These are phyloP conservation scores for Melampsora larici-populina DNA, from an alignment of 1,284 basidiomycete genomes.

Conservation along the genomic window DNA sequence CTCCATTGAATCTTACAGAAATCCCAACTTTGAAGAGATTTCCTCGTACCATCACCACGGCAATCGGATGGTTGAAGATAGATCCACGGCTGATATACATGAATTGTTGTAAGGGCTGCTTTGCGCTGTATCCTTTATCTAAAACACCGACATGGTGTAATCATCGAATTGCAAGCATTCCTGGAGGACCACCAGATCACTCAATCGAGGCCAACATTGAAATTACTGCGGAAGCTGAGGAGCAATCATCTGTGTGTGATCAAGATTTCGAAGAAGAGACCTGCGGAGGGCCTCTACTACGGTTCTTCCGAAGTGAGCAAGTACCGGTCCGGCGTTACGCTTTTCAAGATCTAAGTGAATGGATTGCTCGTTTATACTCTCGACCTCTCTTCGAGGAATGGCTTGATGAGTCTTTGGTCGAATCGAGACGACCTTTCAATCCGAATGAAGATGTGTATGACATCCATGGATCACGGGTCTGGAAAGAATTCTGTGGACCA, in stretches of 20 bases:
- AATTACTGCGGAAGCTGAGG: not conserved
- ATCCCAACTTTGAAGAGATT: not conserved
- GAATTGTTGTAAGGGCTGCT: not conserved
- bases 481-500: constrained; percentile 18
- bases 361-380: too few relatives aligned
- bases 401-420: too few relatives aligned
- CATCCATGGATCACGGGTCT: constrained; percentile 11
- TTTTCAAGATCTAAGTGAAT: not conserved
- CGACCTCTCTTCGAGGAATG: too few relatives aligned
- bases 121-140: not conserved
- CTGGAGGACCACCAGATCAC: too few relatives aligned
- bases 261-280: not conserved
- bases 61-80: not conserved
- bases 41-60: not conserved
- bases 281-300: not conserved
- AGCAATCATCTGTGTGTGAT: too few relatives aligned
- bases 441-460: not conserved
- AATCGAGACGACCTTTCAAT: not conserved
- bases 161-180: not conserved
- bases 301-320: too few relatives aligned
- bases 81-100: not conserved
- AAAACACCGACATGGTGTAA: not conserved
- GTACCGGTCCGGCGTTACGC: not conserved
- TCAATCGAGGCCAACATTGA: too few relatives aligned
- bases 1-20: not conserved